A percentile compares a stretch with the other conserved stretches of the same genome.
phyloP scores from a whole-genome alignment of 2,329 filamentous ascomycete species.

The Ceratocystiopsis minuta region DNA sequence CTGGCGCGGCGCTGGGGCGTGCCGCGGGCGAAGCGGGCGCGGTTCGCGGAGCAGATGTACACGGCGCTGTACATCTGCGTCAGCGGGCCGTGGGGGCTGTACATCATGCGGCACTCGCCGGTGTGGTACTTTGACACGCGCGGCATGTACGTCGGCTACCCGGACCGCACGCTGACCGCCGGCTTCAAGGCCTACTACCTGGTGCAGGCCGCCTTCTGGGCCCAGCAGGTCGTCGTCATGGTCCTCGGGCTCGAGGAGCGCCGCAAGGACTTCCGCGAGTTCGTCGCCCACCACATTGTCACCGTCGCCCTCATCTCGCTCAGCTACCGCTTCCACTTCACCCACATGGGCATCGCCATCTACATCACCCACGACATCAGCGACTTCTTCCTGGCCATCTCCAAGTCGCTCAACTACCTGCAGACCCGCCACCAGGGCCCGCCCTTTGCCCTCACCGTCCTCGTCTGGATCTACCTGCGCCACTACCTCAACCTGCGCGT shows the following conservation, averaged over 20 bases:
- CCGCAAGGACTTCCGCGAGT: slow-evolving; percentile 84
- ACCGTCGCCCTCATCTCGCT: slow-evolving; percentile 66
- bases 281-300: slow-evolving; percentile 82
- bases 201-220: slow-evolving; percentile 88
- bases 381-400: slow-evolving; percentile 89
- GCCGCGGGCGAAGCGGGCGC: slow-evolving; percentile 59
- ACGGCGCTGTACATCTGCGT: slow-evolving; percentile 79
- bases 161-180: slow-evolving; percentile 63
- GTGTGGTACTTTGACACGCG: slow-evolving; percentile 91
- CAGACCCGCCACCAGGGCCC: slow-evolving; percentile 61
- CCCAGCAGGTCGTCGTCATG: slow-evolving; percentile 80
- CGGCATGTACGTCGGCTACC: slow-evolving; percentile 80
- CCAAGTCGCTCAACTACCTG: slow-evolving; percentile 82
- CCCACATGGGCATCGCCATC: slow-evolving; percentile 81
- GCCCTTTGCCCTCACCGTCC: slow-evolving; percentile 75
- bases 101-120: slow-evolving; percentile 77
- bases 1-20: slow-evolving; percentile 55
- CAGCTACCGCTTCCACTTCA: slow-evolving; percentile 93
- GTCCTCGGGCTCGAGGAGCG: slow-evolving; percentile 80
- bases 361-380: slow-evolving; percentile 91
- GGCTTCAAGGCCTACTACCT: slow-evolving; percentile 92
- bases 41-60: slow-evolving; percentile 95
- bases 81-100: slow-evolving; percentile 69
- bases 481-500: slow-evolving; percentile 71
- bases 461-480: slow-evolving; percentile 74